A percentile compares a stretch with the other conserved stretches of the same genome.
Conservation (phyloP, 1,284 basidiomycete species). For the Grifola frondosa region DNA sequence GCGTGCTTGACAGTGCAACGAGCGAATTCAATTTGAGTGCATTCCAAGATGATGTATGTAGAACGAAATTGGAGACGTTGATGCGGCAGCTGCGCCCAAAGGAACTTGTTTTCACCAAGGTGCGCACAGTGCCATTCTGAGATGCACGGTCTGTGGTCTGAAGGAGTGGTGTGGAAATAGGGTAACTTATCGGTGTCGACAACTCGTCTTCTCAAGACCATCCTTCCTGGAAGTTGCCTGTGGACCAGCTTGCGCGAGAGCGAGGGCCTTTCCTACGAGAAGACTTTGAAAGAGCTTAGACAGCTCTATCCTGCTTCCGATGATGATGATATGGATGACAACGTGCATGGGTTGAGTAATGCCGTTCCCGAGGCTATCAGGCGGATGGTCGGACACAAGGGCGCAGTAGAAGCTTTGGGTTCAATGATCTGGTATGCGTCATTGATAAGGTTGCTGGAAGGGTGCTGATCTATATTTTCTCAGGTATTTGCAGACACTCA, state of each 20-base stretch:
- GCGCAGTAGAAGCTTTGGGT: constrained; percentile 83
- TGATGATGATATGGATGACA: constrained; percentile 47
- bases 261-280: constrained; percentile 78
- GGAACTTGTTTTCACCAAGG: constrained; percentile 92
- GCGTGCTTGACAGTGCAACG: constrained; percentile 94
- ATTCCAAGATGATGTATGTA: constrained; percentile 91
- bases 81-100: constrained; percentile 92
- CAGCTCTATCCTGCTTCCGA: constrained; percentile 58
- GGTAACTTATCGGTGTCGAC: constrained; percentile 83
- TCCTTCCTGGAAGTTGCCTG: constrained; percentile 76
- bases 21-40: constrained; percentile 92
- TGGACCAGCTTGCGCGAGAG: constrained; percentile 86
- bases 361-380: constrained; percentile 76
- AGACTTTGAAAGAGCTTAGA: constrained; percentile 71
- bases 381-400: constrained; percentile 62
- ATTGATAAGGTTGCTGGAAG: neutral
- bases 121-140: constrained; percentile 27
- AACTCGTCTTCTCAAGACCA: constrained; percentile 74
- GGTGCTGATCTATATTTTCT: neutral
- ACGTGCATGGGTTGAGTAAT: constrained; percentile 39
- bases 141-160: neutral
- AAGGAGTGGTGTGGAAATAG: constrained; percentile 36
- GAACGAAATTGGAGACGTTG: constrained; percentile 92
- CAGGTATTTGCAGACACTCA: constrained; percentile 86
- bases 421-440: constrained; percentile 77